A percentile compares a stretch with the other conserved stretches of the same genome.
phyloP scores from a whole-genome alignment of 257 asterid species.

The Pogostemon cablin region DNA sequence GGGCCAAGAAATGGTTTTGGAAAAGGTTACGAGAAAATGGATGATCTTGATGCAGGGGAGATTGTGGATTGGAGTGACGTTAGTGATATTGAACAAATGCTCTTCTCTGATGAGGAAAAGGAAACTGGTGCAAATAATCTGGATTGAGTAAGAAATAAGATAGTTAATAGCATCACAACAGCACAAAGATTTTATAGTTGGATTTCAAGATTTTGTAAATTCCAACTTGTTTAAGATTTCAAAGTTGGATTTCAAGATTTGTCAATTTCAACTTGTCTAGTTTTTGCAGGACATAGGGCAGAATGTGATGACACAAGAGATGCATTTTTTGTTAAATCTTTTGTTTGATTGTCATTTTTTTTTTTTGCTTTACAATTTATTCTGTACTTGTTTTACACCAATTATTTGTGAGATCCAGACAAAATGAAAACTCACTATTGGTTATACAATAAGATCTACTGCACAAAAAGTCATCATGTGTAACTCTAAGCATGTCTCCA shows the following conservation, averaged over 20 bases:
- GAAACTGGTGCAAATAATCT: slow-evolving; percentile 27
- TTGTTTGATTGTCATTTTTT: no score
- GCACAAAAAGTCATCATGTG: not conserved
- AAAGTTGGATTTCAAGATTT: not conserved
- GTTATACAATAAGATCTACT: not conserved
- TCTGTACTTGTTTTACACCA: no score
- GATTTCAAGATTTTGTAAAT: not conserved
- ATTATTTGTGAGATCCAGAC: no score
- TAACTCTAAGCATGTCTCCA: not conserved
- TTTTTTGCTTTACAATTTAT: no score
- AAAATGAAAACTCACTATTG: no score
- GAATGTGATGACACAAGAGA: no score
- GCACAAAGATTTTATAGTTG: not conserved
- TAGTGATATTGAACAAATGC: slow-evolving; percentile 26
- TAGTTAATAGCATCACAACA: no score
- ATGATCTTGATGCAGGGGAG: not conserved
- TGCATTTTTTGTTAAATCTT: no score
- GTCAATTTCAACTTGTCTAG: no score
- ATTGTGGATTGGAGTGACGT: slow-evolving; percentile 26
- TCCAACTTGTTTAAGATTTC: no score
- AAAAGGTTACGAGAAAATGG: not conserved
- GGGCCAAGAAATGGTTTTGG: slow-evolving; percentile 19
- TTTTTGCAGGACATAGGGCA: no score
- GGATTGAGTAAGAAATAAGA: not conserved
- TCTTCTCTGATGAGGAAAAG: slow-evolving; percentile 29